Percentiles rank a stretch among this genome's conserved stretches.
Evolutionary conservation across 129 eudicot species (phyloP).

Genomic region (Helichrysum umbraculigerum): DNA sequence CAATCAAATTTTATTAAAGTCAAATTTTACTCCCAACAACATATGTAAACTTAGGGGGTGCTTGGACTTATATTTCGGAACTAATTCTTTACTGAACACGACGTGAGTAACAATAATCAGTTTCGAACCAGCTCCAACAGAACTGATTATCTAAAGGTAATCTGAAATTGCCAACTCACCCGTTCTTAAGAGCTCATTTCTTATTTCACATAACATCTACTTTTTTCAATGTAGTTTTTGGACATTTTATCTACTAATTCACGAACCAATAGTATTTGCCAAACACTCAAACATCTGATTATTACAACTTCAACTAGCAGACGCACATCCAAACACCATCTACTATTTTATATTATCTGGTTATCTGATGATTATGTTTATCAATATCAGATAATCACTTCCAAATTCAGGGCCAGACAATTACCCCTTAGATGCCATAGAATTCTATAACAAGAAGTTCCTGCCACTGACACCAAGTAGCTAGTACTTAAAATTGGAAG

Average conservation of each 20-base stretch:
- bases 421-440: neutral
- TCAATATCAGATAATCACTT: slow-evolving; percentile 1
- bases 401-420: neutral
- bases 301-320: neutral
- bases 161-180: neutral
- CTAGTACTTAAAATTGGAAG: neutral
- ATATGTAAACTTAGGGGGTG: too few species aligned
- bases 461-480: neutral
- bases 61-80: too few species aligned
- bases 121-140: too few species aligned
- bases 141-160: neutral
- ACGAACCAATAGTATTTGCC: neutral
- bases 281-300: neutral
- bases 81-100: too few species aligned
- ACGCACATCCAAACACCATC: neutral
- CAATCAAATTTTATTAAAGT: neutral
- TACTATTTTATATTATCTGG: neutral
- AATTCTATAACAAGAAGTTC: neutral
- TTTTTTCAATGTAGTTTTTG: neutral
- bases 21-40: neutral
- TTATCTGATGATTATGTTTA: neutral
- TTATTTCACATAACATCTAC: neutral
- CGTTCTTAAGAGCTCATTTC: neutral
- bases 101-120: too few species aligned
- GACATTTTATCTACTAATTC: neutral